Evolutionary conservation across 2,329 filamentous ascomycete genomes (phyloP).

Genomic region (Microdochium paspali): DNA sequence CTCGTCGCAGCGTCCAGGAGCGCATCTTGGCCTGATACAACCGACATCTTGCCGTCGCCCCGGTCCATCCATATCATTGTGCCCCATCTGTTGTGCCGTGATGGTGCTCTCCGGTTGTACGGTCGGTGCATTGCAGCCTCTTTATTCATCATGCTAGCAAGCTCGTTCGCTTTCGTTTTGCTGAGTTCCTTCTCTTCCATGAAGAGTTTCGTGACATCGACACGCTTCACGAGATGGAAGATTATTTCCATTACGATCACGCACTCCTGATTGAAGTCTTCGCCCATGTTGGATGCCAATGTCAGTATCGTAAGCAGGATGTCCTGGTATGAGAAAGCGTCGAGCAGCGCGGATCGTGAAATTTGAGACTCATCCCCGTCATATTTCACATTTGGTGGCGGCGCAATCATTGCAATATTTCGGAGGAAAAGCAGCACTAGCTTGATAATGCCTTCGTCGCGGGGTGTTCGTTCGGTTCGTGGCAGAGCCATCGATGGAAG

Average conservation of each 20-base stretch:
- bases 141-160: constrained; percentile 66
- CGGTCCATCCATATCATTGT: constrained; percentile 96
- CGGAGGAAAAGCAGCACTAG: constrained; percentile 81
- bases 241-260: constrained; percentile 83
- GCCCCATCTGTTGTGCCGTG: constrained; percentile 86
- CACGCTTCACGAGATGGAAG: constrained; percentile 86
- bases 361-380: constrained; percentile 88
- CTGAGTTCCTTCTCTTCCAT: constrained; percentile 67
- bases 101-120: constrained; percentile 69
- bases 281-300: constrained; percentile 83
- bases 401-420: constrained; percentile 78
- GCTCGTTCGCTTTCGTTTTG: constrained; percentile 61
- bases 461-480: constrained; percentile 61
- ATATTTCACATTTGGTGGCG: constrained; percentile 60
- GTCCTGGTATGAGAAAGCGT: constrained; percentile 84
- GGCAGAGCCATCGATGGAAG: constrained; percentile 78
- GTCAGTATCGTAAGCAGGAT: constrained; percentile 80
- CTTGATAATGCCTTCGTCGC: constrained; percentile 89
- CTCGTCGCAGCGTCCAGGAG: constrained; percentile 64
- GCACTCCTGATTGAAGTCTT: constrained; percentile 86
- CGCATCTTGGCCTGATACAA: constrained; percentile 81
- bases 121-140: constrained; percentile 76
- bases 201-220: constrained; percentile 77
- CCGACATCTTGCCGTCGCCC: constrained; percentile 73
- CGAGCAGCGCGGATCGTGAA: constrained; percentile 78